Percentiles rank a stretch among this genome's conserved stretches.
Conservation (phyloP, 176 grass and related monocot species). For the Themeda triandra region DNA sequence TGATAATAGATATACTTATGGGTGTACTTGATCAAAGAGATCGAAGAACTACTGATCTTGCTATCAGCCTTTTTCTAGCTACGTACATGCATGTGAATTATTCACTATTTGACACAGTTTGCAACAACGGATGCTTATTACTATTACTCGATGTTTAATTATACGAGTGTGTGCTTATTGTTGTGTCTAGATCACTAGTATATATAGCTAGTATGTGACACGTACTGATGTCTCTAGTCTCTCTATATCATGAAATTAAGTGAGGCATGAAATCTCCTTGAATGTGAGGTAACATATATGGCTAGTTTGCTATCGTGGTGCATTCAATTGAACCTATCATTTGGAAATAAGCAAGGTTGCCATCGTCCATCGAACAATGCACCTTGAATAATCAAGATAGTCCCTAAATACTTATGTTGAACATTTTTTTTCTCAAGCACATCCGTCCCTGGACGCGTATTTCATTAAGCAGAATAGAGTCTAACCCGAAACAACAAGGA, state of each 20-base stretch:
- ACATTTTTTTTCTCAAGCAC: too few relatives aligned
- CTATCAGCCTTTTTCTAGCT: background rate
- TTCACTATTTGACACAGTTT: background rate
- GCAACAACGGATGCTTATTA: background rate
- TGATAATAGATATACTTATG: conserved; percentile 16
- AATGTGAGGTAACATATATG: background rate
- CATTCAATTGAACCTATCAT: conserved; percentile 17
- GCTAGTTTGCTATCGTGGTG: background rate
- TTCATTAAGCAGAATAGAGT: too few relatives aligned
- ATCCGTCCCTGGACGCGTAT: too few relatives aligned
- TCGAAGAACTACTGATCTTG: background rate
- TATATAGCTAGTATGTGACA: background rate
- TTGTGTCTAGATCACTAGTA: background rate
- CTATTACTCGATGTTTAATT: background rate
- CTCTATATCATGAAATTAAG: conserved; percentile 12
- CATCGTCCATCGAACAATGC: background rate
- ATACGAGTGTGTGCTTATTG: background rate
- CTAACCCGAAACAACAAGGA: too few relatives aligned
- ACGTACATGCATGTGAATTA: background rate
- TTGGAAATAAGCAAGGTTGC: background rate
- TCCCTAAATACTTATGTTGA: background rate
- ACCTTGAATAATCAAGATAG: background rate
- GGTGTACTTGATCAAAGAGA: background rate
- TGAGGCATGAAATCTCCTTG: background rate
- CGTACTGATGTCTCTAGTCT: background rate